These are phyloP conservation scores for Aureobasidium vineae DNA, from an alignment of 2,329 filamentous ascomycete genomes.

Conservation along the genomic window DNA sequence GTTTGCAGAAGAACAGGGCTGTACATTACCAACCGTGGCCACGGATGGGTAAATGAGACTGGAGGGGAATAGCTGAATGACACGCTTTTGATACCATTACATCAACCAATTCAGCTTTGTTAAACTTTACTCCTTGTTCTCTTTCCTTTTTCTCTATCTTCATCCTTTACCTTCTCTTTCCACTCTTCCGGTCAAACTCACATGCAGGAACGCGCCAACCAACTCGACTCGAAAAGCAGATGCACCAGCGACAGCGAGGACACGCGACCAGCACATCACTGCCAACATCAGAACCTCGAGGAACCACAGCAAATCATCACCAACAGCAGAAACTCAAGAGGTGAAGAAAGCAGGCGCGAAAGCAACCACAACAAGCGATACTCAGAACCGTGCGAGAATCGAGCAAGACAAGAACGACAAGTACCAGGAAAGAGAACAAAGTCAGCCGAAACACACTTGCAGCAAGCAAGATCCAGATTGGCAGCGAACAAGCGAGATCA, in stretches of 20 bases:
- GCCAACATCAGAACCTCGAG: not conserved
- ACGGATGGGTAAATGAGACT: conserved; percentile 40
- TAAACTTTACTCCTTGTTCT: conserved; percentile 5
- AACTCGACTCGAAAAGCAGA: not conserved
- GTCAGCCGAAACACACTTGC: no score
- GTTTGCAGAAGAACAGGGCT: conserved; percentile 47
- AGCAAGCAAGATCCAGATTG: no score
- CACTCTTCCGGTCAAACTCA: not conserved
- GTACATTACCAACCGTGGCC: conserved; percentile 69
- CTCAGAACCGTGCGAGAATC: no score
- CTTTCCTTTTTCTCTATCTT: not conserved
- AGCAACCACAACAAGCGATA: no score
- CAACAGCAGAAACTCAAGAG: not conserved
- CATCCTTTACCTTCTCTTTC: not conserved
- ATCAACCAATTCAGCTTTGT: conserved; percentile 24
- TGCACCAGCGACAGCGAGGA: not conserved
- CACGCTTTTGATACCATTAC: conserved; percentile 28
- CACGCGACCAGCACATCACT: not conserved
- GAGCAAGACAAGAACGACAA: no score
- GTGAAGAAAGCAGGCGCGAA: no score
- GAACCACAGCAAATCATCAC: no score
- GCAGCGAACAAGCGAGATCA: no score
- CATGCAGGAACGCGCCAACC: not conserved
- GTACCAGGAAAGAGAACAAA: no score
- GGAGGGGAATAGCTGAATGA: conserved; percentile 26